These are phyloP conservation scores for Murraya koenigii DNA, from an alignment of 345 rosid species.

Conservation along the genomic window DNA sequence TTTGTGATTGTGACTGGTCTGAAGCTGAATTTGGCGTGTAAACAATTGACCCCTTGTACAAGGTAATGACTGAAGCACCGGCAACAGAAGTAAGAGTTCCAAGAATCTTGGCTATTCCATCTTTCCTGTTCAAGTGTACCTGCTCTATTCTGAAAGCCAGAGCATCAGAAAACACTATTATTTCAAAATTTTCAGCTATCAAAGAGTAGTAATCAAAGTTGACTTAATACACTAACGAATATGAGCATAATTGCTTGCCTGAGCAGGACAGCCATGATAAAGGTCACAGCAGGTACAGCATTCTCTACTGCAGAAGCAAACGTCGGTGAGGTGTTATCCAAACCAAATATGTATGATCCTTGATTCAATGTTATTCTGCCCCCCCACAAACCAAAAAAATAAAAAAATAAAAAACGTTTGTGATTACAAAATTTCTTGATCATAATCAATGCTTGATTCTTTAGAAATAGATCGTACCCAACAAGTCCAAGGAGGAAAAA, in stretches of 20 bases:
- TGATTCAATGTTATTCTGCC: constrained; percentile 57
- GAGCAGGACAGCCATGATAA: constrained; percentile 54
- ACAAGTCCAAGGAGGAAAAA: constrained; percentile 63
- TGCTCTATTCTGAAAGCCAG: constrained; percentile 50
- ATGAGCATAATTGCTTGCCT: constrained; percentile 27
- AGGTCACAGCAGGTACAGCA: constrained; percentile 67
- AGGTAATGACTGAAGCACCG: constrained; percentile 63
- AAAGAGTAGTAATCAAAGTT: neutral
- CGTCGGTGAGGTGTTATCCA: constrained; percentile 65
- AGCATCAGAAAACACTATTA: neutral
- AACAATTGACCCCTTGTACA: constrained; percentile 58
- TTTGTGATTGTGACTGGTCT: constrained; percentile 11
- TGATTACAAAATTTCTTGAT: neutral
- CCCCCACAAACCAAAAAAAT: no score
- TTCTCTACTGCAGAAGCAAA: constrained; percentile 74
- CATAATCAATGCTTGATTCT: neutral
- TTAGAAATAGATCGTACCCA: constrained; percentile 41
- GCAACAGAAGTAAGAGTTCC: constrained; percentile 53
- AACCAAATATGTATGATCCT: constrained; percentile 60
- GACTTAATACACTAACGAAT: neutral
- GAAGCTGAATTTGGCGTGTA: constrained; percentile 32
- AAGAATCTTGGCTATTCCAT: constrained; percentile 58
- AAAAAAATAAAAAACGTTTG: neutral
- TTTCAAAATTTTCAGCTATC: neutral
- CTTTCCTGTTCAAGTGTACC: constrained; percentile 44